phyloP scores from a whole-genome alignment of 2,329 filamentous ascomycete genomes.

The Aspergillus fumigatiaffinis region DNA sequence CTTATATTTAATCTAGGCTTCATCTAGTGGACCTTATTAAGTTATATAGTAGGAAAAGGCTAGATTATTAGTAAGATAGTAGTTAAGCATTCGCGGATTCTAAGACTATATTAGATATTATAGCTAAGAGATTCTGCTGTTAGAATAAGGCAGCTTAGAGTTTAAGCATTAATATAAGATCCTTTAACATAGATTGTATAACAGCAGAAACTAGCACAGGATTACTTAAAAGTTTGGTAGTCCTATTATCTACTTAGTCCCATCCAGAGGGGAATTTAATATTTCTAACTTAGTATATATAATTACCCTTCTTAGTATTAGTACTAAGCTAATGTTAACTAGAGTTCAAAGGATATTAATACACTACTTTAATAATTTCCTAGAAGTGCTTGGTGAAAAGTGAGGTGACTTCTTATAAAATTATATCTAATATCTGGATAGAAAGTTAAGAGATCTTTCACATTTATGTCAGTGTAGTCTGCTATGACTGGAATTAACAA shows the following conservation, averaged over 20 bases:
- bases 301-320: neutral
- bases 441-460: neutral
- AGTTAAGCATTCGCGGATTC: neutral
- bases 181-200: neutral
- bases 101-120: neutral
- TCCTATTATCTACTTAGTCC: neutral
- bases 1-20: neutral
- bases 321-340: neutral
- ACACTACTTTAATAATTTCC: neutral
- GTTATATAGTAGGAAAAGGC: neutral
- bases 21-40: neutral
- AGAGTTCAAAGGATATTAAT: neutral
- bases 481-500: neutral
- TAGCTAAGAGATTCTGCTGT: neutral
- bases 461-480: neutral
- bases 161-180: neutral
- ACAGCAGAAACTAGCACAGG: neutral
- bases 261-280: neutral
- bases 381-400: neutral
- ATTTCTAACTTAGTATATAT: neutral
- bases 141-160: neutral
- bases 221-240: neutral
- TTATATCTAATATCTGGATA: neutral
- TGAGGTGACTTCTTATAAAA: neutral
- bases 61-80: neutral